A percentile compares a stretch with the other conserved stretches of the same genome.
phyloP scores from a whole-genome alignment of 108 stramenopile species.

The Nitzschia sp. region DNA sequence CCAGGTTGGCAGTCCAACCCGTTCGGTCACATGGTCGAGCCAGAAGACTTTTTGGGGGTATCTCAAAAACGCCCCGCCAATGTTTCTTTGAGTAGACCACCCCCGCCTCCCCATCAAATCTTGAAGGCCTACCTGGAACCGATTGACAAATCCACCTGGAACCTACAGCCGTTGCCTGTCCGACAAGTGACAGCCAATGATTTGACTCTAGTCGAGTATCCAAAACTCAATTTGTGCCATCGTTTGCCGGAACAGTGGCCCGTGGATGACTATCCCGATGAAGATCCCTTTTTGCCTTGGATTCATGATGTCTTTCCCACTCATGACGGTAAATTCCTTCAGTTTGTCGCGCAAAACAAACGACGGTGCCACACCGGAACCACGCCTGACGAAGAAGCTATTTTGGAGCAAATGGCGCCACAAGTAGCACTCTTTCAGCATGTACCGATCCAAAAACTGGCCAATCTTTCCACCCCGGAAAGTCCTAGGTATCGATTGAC shows the following conservation, averaged over 20 bases:
- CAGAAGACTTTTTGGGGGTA: no score
- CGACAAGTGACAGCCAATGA: slow-evolving; percentile 26
- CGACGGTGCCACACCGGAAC: slow-evolving; percentile 67
- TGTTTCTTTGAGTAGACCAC: no score
- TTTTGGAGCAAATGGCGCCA: slow-evolving; percentile 56
- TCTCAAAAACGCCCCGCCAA: no score
- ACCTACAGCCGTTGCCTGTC: slow-evolving; percentile 40
- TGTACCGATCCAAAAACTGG: slow-evolving; percentile 68
- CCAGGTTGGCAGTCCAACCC: no score
- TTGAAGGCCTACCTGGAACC: slow-evolving; percentile 48
- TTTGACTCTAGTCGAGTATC: slow-evolving; percentile 10
- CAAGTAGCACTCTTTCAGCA: slow-evolving; percentile 85
- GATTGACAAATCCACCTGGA: slow-evolving; percentile 33
- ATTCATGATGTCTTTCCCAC: slow-evolving; percentile 90
- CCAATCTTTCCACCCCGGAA: slow-evolving; percentile 1
- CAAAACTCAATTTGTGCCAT: slow-evolving; percentile 39
- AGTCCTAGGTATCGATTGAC: slow-evolving; percentile 60
- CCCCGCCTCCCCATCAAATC: slow-evolving; percentile 7
- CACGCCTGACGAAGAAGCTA: slow-evolving; percentile 22
- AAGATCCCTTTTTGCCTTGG: slow-evolving; percentile 87
- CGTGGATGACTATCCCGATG: slow-evolving; percentile 60
- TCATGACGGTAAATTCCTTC: slow-evolving; percentile 70
- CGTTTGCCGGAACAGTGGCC: slow-evolving; percentile 67
- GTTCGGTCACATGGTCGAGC: no score
- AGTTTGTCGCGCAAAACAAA: slow-evolving; percentile 85